These are phyloP conservation scores for Magnusiomyces ingens DNA, from an alignment of 1,139 yeast genomes.

Conservation along the genomic window DNA sequence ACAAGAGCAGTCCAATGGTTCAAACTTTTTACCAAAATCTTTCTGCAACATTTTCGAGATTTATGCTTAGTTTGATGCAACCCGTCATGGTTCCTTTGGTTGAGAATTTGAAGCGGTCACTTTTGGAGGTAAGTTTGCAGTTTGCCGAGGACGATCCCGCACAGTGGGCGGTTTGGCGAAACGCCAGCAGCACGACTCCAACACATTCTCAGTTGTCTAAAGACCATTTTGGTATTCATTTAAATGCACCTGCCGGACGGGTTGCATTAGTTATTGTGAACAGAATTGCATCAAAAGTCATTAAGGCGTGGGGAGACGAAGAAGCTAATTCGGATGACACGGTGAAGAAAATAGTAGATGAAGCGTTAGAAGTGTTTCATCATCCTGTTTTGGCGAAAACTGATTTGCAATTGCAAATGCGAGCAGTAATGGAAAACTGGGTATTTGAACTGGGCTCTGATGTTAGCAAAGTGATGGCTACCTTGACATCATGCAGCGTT, in stretches of 20 bases:
- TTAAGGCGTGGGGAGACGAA: constrained; percentile 23
- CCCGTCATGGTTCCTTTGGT: constrained; percentile 24
- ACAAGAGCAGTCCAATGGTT: neutral
- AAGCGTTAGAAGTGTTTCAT: constrained; percentile 23
- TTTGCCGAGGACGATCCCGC: constrained; percentile 23
- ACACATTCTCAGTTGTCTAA: constrained; percentile 26
- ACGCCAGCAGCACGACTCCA: constrained; percentile 21
- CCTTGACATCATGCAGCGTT: constrained; percentile 22
- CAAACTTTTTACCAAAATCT: constrained; percentile 18
- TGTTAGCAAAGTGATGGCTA: constrained; percentile 15
- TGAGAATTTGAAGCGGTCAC: constrained; percentile 18
- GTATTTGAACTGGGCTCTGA: constrained; percentile 15
- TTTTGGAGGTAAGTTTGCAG: constrained; percentile 19
- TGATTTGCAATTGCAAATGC: constrained; percentile 21
- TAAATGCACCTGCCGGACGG: constrained; percentile 40
- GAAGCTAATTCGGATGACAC: constrained; percentile 13
- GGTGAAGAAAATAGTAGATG: constrained; percentile 13
- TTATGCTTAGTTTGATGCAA: constrained; percentile 23
- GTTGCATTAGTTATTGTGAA: constrained; percentile 46
- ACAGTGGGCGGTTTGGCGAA: constrained; percentile 25
- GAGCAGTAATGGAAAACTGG: constrained; percentile 20
- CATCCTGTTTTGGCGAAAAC: constrained; percentile 22
- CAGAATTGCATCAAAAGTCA: constrained; percentile 47
- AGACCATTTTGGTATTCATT: constrained; percentile 25
- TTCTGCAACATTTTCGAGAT: constrained; percentile 22